Base-by-base conservation (phyloP, 495 filamentous ascomycete genomes). In the Xylaria longipes region DNA sequence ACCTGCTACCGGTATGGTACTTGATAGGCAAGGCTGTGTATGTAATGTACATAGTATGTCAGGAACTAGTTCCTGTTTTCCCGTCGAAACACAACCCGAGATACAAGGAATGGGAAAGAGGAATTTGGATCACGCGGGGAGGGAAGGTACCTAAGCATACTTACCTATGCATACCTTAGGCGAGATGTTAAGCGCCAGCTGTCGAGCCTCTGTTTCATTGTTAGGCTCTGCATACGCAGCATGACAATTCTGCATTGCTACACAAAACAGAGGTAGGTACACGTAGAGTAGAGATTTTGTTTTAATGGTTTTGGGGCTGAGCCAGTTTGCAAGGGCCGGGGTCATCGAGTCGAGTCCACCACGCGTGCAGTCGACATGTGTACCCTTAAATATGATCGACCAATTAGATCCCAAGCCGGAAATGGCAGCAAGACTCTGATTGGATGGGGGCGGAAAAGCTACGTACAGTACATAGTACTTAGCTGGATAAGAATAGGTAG, bases 401-500 rank as follows among this genome's bases (percentile, higher is more conserved):
- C 65, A 56, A 56, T 67, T 9, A 48, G 12, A 56, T 29, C 8
- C 2, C 9, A 41, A 25, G 33, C n/a, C 35, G 35, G 35, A 63
- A 17, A 25, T 3, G 22, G 22, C 0, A 29, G 5, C 48, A 14
- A 56, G 65, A 33, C 22, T 14, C 22, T 67, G 65, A 67, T 67
- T 67, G 65, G 65, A 54, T 43, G 65, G 48, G 46, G 65, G 48
- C 46, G 3, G 48, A 56, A 67, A 56, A 17, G 31, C 27, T 31
- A 54, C 31, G 20, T 43, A 3, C 37, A 57, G 52, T 20, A 56
- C 0, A 5, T 14, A 27, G 22, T 35, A 22, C 57, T 35, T 17
- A 22, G 27, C n/a, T 66, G 45, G 63, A 66, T 66, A 52, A 66
- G 52, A 66, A 66, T 66, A 66, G 62, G 52, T 66, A 66, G 62